Evolutionary conservation across 225 moss, liverwort and hornwort species (phyloP).

Genomic region (Polytrichum commune): DNA sequence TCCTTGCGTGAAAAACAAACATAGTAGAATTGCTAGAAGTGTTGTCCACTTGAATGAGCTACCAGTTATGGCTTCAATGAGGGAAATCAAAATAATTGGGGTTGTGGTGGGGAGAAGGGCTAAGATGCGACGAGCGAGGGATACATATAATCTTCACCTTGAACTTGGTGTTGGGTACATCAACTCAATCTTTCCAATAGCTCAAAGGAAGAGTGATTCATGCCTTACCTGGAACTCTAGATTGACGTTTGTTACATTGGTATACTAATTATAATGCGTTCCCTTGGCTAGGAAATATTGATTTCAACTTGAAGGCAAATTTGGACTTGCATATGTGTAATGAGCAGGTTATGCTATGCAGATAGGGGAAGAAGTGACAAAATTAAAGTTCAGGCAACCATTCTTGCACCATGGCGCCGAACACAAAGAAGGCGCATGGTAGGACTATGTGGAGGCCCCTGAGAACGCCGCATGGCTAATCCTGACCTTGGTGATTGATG

Average conservation of each 20-base stretch:
- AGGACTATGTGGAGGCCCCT: constrained; percentile 6
- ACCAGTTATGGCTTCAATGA: too few relatives aligned
- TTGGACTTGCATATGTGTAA: background rate
- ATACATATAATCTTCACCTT: too few relatives aligned
- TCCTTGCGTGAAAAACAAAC: too few relatives aligned
- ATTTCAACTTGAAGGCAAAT: background rate
- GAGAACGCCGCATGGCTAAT: background rate
- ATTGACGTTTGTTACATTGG: background rate
- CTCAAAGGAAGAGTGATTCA: too few relatives aligned
- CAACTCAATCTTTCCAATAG: too few relatives aligned
- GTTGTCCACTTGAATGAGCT: too few relatives aligned
- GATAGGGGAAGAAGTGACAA: constrained; percentile 35
- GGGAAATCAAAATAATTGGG: too few relatives aligned
- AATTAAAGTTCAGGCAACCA: constrained; percentile 23
- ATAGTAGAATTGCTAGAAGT: too few relatives aligned
- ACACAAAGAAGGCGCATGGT: constrained; percentile 10
- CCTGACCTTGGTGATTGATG: constrained; percentile 12
- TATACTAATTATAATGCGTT: too few relatives aligned
- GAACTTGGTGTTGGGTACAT: too few relatives aligned
- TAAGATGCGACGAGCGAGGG: too few relatives aligned
- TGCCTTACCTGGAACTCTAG: background rate
- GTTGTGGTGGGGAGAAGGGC: too few relatives aligned
- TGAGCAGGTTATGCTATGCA: background rate
- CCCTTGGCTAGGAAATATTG: background rate
- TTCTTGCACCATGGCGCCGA: constrained; percentile 9